Percentiles rank a stretch among this genome's conserved stretches.
phyloP scores from a whole-genome alignment of 1,284 basidiomycete genomes.

The Cryptococcus deneoformans region DNA sequence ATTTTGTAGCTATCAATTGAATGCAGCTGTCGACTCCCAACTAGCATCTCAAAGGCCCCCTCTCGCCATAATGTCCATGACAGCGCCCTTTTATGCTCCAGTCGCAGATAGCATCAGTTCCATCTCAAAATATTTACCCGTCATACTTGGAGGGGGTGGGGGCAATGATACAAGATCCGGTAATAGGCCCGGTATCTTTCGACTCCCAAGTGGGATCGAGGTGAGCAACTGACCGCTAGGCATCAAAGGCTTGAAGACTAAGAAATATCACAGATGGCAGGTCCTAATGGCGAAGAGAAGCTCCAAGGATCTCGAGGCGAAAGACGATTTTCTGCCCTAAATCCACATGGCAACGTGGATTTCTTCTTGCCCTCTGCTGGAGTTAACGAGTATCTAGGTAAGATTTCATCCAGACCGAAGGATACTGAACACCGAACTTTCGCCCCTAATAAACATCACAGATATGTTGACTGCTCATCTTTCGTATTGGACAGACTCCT shows the following conservation, averaged over 20 bases:
- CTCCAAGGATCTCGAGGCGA: constrained; percentile 43
- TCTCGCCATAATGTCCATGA: constrained; percentile 51
- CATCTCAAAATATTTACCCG: constrained; percentile 40
- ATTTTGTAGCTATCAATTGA: constrained; percentile 38
- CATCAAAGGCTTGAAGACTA: background rate
- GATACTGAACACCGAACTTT: no score
- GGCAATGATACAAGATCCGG: background rate
- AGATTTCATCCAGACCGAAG: background rate
- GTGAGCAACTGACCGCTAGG: constrained; percentile 10
- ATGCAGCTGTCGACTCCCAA: constrained; percentile 44
- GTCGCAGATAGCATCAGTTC: constrained; percentile 34
- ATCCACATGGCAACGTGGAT: constrained; percentile 50
- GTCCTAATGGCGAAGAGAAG: constrained; percentile 37
- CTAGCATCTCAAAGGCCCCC: constrained; percentile 49
- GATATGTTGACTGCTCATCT: constrained; percentile 48
- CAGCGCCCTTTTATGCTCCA: constrained; percentile 46
- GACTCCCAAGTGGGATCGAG: constrained; percentile 43
- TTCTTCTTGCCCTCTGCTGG: constrained; percentile 46
- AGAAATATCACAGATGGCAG: constrained; percentile 29
- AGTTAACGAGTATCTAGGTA: constrained; percentile 47
- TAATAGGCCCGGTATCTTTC: constrained; percentile 34
- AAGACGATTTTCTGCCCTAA: constrained; percentile 49
- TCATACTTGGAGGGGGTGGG: constrained; percentile 17
- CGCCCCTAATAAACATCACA: constrained; percentile 1
- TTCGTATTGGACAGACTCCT: constrained; percentile 46